Base-by-base conservation (phyloP, 2,329 filamentous ascomycete genomes). In the Dendrostoma leiphaemia region DNA sequence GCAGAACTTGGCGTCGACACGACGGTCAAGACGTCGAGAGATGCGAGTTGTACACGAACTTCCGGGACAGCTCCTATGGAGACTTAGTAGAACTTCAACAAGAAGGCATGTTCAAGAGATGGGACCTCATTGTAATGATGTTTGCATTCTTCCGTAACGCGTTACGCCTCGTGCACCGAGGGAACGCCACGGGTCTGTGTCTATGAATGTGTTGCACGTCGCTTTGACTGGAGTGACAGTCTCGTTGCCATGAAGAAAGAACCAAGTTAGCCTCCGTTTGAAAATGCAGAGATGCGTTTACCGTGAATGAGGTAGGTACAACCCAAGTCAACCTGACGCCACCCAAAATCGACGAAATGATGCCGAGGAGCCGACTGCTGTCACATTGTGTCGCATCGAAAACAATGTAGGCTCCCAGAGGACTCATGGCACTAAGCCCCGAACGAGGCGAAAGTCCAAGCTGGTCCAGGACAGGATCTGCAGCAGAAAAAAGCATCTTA, bases 401-500 rank as follows among this genome's bases (percentile, higher is more conserved):
- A n/a, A n/a, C n/a, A n/a, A n/a, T n/a, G n/a, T n/a, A n/a, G n/a
- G n/a, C n/a, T n/a, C n/a, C n/a, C n/a, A n/a, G n/a, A n/a, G n/a
- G n/a, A n/a, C n/a, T n/a, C n/a, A n/a, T n/a, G n/a, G n/a, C n/a
- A n/a, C n/a, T n/a, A n/a, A n/a, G n/a, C n/a, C n/a, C n/a, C n/a
- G n/a, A n/a, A n/a, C n/a, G n/a, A n/a, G n/a, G n/a, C 38, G 38
- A 10, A 41, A 23, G 38, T 15, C 38, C 38, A 41, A 24, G n/a
- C 9, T 41, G 38, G 34, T 46, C 53, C 41, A 38, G 44, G 47
- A 49, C 19, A 59, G 61, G 61, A 47, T 59, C 62, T 58, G 54
- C 46, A 60, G 61, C 58, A 60, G 59, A 58, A 57, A 46, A 56
- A 59, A 54, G 58, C 58, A 60, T 52, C 66, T 82, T 79, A 85